Conservation (phyloP, 352 stramenopile species). For the Elongisporangium undulatum region DNA sequence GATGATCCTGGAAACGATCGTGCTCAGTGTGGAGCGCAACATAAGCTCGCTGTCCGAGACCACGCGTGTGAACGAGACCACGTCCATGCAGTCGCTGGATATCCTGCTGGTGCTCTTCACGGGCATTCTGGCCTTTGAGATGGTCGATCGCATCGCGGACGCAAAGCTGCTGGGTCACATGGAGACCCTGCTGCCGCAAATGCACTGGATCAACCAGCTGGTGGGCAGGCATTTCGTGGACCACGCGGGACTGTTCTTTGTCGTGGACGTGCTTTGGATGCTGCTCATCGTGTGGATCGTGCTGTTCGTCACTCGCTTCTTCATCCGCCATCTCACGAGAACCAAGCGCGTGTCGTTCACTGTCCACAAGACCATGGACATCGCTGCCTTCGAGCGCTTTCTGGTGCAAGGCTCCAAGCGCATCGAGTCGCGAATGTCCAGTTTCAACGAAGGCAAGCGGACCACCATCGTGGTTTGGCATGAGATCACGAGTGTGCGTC, state of each 20-base stretch:
- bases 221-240: slow-evolving; percentile 37
- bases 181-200: slow-evolving; percentile 23
- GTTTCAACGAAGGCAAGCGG: slow-evolving; percentile 69
- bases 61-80: slow-evolving; percentile 63
- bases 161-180: slow-evolving; percentile 82
- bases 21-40: slow-evolving; percentile 61
- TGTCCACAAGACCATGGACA: slow-evolving; percentile 42
- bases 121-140: slow-evolving; percentile 90
- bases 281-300: slow-evolving; percentile 31
- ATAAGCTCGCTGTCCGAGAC: slow-evolving; percentile 48
- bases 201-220: slow-evolving; percentile 51
- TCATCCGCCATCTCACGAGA: slow-evolving; percentile 28
- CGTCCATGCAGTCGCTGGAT: slow-evolving; percentile 70
- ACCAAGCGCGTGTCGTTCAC: slow-evolving; percentile 36
- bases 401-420: slow-evolving; percentile 23
- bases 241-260: slow-evolving; percentile 43
- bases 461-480: slow-evolving; percentile 90
- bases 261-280: slow-evolving; percentile 44
- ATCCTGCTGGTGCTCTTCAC: slow-evolving; percentile 91
- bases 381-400: slow-evolving; percentile 45
- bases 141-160: slow-evolving; percentile 95
- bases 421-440: slow-evolving; percentile 80
- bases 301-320: slow-evolving; percentile 25
- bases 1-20: slow-evolving; percentile 54
- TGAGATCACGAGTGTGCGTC: slow-evolving; percentile 38